phyloP scores from a whole-genome alignment of 495 filamentous ascomycete genomes.

The Pyronema domesticum region DNA sequence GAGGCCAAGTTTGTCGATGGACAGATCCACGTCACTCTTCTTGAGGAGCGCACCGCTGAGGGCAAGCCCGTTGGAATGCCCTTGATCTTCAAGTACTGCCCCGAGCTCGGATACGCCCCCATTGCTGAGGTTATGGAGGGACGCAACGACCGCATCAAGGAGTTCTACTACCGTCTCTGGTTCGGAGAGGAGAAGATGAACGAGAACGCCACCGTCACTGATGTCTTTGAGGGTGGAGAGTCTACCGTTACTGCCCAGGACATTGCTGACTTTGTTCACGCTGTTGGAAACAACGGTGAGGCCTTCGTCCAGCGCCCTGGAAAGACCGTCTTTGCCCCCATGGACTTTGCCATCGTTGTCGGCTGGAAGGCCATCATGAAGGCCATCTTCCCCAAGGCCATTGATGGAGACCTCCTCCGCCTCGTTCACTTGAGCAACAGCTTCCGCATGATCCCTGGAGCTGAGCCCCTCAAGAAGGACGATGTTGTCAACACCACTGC shows the following conservation, averaged over 20 bases:
- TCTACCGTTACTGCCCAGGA: constrained; percentile 72
- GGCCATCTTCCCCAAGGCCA: constrained; percentile 86
- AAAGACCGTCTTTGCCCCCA: constrained; percentile 86
- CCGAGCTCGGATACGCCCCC: constrained; percentile 84
- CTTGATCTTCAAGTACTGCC: constrained; percentile 77
- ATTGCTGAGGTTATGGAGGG: constrained; percentile 88
- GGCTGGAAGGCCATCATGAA: constrained; percentile 99
- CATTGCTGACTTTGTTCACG: constrained; percentile 96
- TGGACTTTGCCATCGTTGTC: constrained; percentile 98
- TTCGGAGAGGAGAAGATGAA: constrained; percentile 76
- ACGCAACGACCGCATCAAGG: constrained; percentile 90
- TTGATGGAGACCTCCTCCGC: constrained; percentile 87
- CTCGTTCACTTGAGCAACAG: constrained; percentile 91
- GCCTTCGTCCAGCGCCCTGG: constrained; percentile 96
- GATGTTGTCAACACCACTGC: constrained; percentile 86
- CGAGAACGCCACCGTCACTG: constrained; percentile 65
- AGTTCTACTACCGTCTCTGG: constrained; percentile 95
- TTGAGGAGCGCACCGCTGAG: constrained; percentile 73
- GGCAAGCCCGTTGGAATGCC: constrained; percentile 61
- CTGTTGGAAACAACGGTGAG: constrained; percentile 92
- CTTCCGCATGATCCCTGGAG: constrained; percentile 95
- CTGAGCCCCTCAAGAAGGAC: constrained; percentile 81
- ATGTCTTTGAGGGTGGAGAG: constrained; percentile 73
- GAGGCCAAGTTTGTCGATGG: constrained; percentile 60
- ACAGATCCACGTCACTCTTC: constrained; percentile 68